Percentiles rank a stretch among this genome's conserved stretches.
Conservation (phyloP, 495 filamentous ascomycete genomes). For the Aspergillus biplanus region DNA sequence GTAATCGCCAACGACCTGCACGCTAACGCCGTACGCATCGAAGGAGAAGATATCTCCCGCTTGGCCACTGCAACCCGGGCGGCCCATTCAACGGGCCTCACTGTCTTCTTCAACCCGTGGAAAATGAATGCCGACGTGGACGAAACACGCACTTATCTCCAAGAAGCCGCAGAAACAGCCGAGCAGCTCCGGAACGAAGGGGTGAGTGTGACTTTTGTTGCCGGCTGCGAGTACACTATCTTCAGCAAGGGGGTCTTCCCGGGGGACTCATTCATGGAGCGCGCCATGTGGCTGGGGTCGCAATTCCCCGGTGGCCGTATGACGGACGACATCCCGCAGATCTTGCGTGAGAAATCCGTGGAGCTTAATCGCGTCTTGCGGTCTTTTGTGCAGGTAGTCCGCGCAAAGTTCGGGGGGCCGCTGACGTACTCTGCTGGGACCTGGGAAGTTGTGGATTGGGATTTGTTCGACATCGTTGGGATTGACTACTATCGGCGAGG, state of each 20-base stretch:
- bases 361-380: neutral
- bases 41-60: conserved; percentile 18
- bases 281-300: conserved; percentile 6
- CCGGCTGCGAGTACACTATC: conserved; percentile 19
- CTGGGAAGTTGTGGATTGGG: conserved; percentile 20
- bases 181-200: conserved; percentile 5
- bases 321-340: neutral
- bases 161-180: neutral
- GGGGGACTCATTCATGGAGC: conserved; percentile 12
- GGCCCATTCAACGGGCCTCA: conserved; percentile 4
- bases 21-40: conserved; percentile 20
- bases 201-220: conserved; percentile 7
- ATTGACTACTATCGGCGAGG: conserved; percentile 18
- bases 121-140: conserved; percentile 12
- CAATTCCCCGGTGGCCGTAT: neutral
- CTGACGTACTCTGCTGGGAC: conserved; percentile 16
- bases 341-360: neutral
- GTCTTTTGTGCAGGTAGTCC: neutral
- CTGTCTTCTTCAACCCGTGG: conserved; percentile 17
- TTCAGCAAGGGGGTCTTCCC: conserved; percentile 17
- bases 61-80: conserved; percentile 12
- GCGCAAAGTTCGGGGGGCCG: neutral
- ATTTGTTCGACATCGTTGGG: conserved; percentile 18
- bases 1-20: conserved; percentile 16
- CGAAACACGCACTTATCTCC: conserved; percentile 8